Evolutionary conservation across 139 green algal genomes (phyloP).

Genomic region (Microglena sp.): DNA sequence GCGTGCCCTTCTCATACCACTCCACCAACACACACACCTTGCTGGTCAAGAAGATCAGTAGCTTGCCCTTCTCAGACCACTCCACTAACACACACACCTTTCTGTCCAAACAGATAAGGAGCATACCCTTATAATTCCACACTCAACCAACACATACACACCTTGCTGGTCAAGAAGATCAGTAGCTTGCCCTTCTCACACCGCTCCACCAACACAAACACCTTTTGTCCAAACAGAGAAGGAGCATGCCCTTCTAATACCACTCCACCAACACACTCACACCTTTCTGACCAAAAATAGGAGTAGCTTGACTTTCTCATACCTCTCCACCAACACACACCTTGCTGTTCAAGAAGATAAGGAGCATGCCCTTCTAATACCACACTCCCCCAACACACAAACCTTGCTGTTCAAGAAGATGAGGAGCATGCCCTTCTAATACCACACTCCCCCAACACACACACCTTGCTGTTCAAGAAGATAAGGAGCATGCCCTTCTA

Average conservation of each 20-base stretch:
- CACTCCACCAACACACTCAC: conserved; percentile 3
- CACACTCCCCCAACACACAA: neutral
- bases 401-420: conserved; percentile 33
- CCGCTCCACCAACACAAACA: conserved; percentile 56
- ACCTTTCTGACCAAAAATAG: conserved; percentile 1
- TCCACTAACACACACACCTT: too few relatives aligned
- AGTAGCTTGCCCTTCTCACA: conserved; percentile 69
- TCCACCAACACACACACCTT: conserved; percentile 7
- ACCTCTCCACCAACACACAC: too few relatives aligned
- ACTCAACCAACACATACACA: conserved; percentile 1
- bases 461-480: neutral
- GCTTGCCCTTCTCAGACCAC: too few relatives aligned
- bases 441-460: conserved; percentile 67
- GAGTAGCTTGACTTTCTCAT: too few relatives aligned
- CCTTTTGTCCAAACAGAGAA: neutral
- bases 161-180: conserved; percentile 32
- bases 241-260: neutral
- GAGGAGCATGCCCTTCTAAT: conserved; percentile 65
- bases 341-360: too few relatives aligned
- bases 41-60: too few relatives aligned
- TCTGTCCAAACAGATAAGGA: too few relatives aligned
- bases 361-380: too few relatives aligned
- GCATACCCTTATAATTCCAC: too few relatives aligned
- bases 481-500: neutral
- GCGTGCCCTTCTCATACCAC: too few relatives aligned